These are phyloP conservation scores for rapeseed (Brassica napus) DNA, from an alignment of 345 rosid genomes.

Conservation along the genomic window DNA sequence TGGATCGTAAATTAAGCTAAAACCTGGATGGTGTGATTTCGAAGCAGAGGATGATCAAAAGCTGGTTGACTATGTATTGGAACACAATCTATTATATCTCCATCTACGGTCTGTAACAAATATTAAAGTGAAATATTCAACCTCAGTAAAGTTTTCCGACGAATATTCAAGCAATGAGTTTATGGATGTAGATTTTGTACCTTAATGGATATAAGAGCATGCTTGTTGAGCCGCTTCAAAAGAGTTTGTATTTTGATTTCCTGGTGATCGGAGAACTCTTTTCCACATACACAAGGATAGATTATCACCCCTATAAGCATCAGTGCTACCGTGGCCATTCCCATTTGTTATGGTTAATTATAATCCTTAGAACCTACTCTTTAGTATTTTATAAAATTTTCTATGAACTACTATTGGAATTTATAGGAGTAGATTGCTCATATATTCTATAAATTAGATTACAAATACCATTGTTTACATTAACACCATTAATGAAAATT, in stretches of 20 bases:
- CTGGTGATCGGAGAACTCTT: not conserved
- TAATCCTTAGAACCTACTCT: not conserved
- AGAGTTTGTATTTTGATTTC: conserved; percentile 44
- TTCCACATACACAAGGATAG: not conserved
- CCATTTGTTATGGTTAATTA: not conserved
- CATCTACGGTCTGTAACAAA: conserved; percentile 37
- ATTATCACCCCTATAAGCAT: not conserved
- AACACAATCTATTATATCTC: conserved; percentile 43
- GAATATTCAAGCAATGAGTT: not conserved
- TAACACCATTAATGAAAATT: not conserved
- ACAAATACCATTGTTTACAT: not conserved
- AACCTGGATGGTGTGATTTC: conserved; percentile 44
- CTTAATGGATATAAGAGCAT: conserved; percentile 55
- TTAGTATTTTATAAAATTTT: not conserved
- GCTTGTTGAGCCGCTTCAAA: conserved; percentile 63
- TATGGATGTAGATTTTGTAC: conserved; percentile 32
- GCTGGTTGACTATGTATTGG: conserved; percentile 37
- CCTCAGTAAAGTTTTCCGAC: not conserved
- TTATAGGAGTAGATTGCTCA: conserved; percentile 23
- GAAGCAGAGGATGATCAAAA: conserved; percentile 42
- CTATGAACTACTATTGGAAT: not conserved
- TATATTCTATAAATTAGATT: not conserved
- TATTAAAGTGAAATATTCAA: not conserved
- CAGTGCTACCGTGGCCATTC: not conserved
- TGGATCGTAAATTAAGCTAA: not conserved